Evolutionary conservation across 176 grass and related monocot species (phyloP).

Genomic region (Leersia perrieri): DNA sequence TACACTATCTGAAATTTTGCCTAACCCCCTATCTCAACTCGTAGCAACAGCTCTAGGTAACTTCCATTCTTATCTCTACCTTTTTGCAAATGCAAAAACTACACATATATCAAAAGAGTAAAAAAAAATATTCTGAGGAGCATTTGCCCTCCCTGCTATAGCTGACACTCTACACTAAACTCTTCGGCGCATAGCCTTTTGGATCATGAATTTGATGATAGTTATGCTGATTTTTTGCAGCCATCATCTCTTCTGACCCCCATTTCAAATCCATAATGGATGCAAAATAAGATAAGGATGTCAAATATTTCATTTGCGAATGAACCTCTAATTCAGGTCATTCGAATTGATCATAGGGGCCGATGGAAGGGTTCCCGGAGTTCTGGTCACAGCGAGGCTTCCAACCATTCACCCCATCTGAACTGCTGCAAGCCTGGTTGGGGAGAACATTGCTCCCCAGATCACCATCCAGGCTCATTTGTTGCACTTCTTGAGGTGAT

Average conservation of each 20-base stretch:
- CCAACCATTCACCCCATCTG: conserved; percentile 83
- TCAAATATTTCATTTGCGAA: neutral
- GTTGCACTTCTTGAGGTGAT: conserved; percentile 93
- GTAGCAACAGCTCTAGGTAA: conserved; percentile 4
- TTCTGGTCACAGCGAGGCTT: conserved; percentile 65
- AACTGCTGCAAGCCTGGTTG: conserved; percentile 89
- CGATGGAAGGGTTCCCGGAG: conserved; percentile 58
- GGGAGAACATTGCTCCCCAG: conserved; percentile 67
- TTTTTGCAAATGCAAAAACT: conserved; percentile 34
- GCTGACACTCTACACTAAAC: conserved; percentile 23
- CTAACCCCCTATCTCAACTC: neutral
- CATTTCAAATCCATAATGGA: conserved; percentile 7
- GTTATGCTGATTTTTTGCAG: neutral
- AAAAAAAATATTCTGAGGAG: conserved; percentile 30
- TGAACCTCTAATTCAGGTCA: conserved; percentile 39
- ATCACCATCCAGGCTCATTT: conserved; percentile 94
- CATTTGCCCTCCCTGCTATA: conserved; percentile 27
- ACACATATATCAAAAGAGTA: conserved; percentile 35
- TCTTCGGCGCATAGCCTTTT: neutral
- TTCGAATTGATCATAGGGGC: conserved; percentile 74
- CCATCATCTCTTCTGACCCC: neutral
- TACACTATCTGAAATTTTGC: conserved; percentile 19
- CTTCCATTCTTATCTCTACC: conserved; percentile 21
- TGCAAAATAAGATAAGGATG: neutral
- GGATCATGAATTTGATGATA: neutral